A percentile compares a stretch with the other conserved stretches of the same genome.
phyloP scores from a whole-genome alignment of 805 yeast species.

The Lachancea fermentati region DNA sequence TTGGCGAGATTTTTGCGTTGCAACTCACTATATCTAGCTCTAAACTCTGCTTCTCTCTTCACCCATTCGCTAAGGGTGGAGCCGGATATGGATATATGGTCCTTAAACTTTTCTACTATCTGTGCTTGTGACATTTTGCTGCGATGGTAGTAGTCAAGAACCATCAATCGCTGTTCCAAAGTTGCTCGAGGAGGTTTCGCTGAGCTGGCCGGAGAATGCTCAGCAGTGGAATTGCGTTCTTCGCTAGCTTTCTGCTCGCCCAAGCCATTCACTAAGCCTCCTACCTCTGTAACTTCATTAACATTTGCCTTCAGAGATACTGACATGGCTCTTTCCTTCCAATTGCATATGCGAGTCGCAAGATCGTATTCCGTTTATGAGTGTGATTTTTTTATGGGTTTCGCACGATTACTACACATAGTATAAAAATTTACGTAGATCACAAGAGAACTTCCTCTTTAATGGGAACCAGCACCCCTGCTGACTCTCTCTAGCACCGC shows the following conservation, averaged over 20 bases:
- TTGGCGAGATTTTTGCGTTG: constrained; percentile 10
- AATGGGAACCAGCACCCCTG: constrained; percentile 68
- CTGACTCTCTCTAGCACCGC: constrained; percentile 85
- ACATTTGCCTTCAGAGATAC: background rate
- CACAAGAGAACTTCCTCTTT: constrained; percentile 11
- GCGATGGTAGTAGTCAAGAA: constrained; percentile 45
- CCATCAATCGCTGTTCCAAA: constrained; percentile 52
- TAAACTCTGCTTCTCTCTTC: constrained; percentile 45
- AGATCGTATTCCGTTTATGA: background rate
- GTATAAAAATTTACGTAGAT: background rate
- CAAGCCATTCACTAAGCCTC: background rate
- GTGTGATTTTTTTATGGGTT: background rate
- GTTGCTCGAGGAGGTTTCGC: constrained; percentile 43
- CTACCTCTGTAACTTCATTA: background rate
- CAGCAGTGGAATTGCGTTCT: background rate
- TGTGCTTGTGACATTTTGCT: constrained; percentile 50
- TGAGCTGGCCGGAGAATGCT: background rate
- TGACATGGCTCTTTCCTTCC: background rate
- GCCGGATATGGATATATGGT: constrained; percentile 50
- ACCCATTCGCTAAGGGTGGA: constrained; percentile 59
- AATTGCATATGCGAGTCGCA: background rate
- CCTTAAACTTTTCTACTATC: constrained; percentile 48
- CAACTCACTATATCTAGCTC: constrained; percentile 39
- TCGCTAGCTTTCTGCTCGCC: background rate
- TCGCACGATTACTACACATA: background rate